phyloP scores from a whole-genome alignment of 2,329 filamentous ascomycete genomes.

The Aureobasidium sp. region DNA sequence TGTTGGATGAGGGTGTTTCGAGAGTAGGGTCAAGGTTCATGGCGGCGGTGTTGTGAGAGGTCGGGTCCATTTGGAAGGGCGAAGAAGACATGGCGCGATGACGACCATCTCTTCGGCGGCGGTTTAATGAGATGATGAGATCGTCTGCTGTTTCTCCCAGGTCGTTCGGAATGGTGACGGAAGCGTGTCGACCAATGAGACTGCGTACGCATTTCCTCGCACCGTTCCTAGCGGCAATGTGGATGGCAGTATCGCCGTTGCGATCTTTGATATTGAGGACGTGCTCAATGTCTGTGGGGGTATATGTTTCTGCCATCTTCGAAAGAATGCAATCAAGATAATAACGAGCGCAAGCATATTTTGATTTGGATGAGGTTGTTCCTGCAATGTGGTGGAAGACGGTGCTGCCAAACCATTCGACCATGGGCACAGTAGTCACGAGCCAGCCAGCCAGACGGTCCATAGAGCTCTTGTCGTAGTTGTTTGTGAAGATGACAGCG shows the following conservation, averaged over 20 bases:
- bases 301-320: conserved; percentile 69
- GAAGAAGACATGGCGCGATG: conserved; percentile 68
- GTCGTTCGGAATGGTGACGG: conserved; percentile 72
- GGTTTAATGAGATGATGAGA: conserved; percentile 67
- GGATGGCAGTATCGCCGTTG: conserved; percentile 84
- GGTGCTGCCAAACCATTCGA: conserved; percentile 74
- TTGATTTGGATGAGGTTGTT: conserved; percentile 76
- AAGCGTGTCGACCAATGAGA: conserved; percentile 68
- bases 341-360: conserved; percentile 82
- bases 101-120: conserved; percentile 42
- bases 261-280: conserved; percentile 76
- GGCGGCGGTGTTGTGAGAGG: conserved; percentile 15
- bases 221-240: conserved; percentile 76
- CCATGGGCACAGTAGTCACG: conserved; percentile 68
- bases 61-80: conserved; percentile 33
- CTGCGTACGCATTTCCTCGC: conserved; percentile 66
- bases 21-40: background rate
- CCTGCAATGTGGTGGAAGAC: conserved; percentile 92
- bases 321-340: conserved; percentile 89
- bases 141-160: conserved; percentile 78
- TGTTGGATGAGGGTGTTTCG: background rate
- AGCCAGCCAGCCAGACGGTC: conserved; percentile 75
- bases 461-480: conserved; percentile 88
- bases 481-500: conserved; percentile 92
- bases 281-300: conserved; percentile 66